These are phyloP conservation scores for Peronospora farinosa DNA, from an alignment of 352 stramenopile species.

Conservation along the genomic window DNA sequence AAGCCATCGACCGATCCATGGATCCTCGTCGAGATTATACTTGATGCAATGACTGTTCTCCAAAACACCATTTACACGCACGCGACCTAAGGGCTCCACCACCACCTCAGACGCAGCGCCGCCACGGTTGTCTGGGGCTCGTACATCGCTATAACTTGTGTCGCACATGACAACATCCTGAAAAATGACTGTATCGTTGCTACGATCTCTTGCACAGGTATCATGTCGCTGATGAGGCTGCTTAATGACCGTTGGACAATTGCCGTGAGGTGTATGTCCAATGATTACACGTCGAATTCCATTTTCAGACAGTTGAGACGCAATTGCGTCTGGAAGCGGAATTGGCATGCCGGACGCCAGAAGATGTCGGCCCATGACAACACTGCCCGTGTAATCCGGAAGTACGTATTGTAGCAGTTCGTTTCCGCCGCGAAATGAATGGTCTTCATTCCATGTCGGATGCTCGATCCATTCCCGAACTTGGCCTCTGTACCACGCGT, in stretches of 20 bases:
- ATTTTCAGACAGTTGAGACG: constrained; percentile 49
- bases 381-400: constrained; percentile 47
- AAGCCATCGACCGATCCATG: constrained; percentile 43
- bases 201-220: constrained; percentile 11
- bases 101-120: constrained; percentile 70
- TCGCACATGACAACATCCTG: constrained; percentile 88
- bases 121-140: constrained; percentile 68
- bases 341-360: constrained; percentile 73
- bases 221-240: constrained; percentile 25
- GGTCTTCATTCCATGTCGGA: constrained; percentile 70
- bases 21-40: constrained; percentile 36
- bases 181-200: constrained; percentile 28
- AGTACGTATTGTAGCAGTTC: constrained; percentile 70
- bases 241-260: constrained; percentile 83
- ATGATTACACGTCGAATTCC: constrained; percentile 84
- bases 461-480: constrained; percentile 71
- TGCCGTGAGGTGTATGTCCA: constrained; percentile 90
- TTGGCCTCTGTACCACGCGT: constrained; percentile 72
- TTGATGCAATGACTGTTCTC: constrained; percentile 39
- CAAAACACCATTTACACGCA: constrained; percentile 52
- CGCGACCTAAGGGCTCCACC: constrained; percentile 43
- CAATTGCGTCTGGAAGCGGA: constrained; percentile 36
- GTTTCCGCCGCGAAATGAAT: constrained; percentile 46
- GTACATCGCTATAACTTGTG: constrained; percentile 88
- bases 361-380: constrained; percentile 70